phyloP scores from a whole-genome alignment of 331 rosid genomes.

The Prunus yedoensis region DNA sequence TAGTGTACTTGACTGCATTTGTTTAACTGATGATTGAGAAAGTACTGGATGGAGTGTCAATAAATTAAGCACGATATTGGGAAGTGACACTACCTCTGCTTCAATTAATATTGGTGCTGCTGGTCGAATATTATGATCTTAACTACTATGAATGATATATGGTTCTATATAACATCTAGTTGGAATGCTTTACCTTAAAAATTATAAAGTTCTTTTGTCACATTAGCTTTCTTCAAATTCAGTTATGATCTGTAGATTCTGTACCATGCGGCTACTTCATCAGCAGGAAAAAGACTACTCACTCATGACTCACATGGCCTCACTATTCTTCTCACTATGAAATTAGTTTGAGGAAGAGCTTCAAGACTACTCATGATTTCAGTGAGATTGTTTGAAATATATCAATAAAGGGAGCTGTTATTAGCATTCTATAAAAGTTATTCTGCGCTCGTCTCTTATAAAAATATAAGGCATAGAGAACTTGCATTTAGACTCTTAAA shows the following conservation, averaged over 20 bases:
- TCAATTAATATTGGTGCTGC: neutral
- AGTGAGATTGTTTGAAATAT: too few species aligned
- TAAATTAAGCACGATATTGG: neutral
- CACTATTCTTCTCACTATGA: too few species aligned
- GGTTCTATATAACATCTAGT: neutral
- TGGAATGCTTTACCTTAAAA: too few species aligned
- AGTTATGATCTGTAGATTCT: neutral
- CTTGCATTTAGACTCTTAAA: too few species aligned
- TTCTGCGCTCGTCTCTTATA: too few species aligned
- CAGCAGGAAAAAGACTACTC: neutral
- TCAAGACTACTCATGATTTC: too few species aligned
- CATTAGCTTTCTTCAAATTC: neutral
- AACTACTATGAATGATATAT: neutral
- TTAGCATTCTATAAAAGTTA: too few species aligned
- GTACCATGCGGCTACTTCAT: neutral
- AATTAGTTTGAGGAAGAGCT: too few species aligned
- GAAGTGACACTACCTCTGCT: neutral
- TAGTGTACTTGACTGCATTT: neutral
- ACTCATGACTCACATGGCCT: neutral
- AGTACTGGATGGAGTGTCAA: neutral
- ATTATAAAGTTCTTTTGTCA: neutral
- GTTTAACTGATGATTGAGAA: neutral
- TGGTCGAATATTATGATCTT: neutral
- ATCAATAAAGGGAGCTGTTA: too few species aligned
- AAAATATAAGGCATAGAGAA: too few species aligned